Evolutionary conservation across 257 asterid genomes (phyloP).

Genomic region (Solanum gandarillasii): DNA sequence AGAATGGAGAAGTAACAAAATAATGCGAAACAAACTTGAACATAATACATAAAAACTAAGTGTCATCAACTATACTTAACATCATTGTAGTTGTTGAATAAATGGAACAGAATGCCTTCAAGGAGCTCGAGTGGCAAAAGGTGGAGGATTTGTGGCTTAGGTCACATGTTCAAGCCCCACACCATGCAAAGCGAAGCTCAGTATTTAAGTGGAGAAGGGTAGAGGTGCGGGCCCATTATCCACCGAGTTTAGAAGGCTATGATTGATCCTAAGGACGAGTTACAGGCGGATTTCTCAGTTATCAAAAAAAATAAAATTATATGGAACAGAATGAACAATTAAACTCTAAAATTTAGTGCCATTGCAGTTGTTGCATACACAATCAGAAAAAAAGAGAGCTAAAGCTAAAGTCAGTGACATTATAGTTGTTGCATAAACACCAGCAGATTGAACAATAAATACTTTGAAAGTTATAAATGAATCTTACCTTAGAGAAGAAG

Average conservation of each 20-base stretch:
- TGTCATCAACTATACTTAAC: neutral
- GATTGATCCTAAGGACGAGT: too few species aligned
- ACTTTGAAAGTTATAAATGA: neutral
- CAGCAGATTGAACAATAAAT: neutral
- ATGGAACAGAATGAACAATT: neutral
- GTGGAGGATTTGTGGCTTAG: too few species aligned
- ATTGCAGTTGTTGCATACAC: neutral
- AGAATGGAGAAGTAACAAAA: neutral
- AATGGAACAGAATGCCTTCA: too few species aligned
- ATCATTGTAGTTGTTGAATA: neutral
- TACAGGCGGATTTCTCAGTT: too few species aligned
- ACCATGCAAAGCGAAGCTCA: too few species aligned
- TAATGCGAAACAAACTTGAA: neutral
- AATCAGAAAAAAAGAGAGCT: neutral
- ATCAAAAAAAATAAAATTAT: neutral
- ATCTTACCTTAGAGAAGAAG: constrained; percentile 87
- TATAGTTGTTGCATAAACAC: neutral
- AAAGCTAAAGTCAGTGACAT: neutral
- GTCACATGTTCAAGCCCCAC: too few species aligned
- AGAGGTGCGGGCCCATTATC: too few species aligned
- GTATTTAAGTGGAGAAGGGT: too few species aligned
- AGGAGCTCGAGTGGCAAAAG: too few species aligned
- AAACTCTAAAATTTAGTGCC: neutral
- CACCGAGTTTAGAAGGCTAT: neutral
- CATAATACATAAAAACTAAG: neutral